Evolutionary conservation across 371 early-diverging fungal genomes (phyloP).

Genomic region (Syncephalastrum contaminatum): DNA sequence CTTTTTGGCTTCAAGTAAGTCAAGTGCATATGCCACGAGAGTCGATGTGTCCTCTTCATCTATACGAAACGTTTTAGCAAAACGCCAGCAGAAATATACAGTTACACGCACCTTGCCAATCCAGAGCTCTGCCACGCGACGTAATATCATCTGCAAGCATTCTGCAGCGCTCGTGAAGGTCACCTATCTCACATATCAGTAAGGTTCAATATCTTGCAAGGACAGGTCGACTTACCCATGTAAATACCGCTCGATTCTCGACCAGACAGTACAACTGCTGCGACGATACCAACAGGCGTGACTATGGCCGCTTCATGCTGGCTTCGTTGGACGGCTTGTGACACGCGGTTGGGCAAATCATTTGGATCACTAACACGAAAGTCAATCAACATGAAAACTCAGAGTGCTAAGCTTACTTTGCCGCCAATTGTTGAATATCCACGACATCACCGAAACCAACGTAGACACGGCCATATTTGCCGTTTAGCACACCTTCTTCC

Average conservation of each 20-base stretch:
- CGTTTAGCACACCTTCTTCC: slow-evolving; percentile 29
- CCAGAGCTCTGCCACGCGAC: slow-evolving; percentile 40
- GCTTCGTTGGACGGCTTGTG: slow-evolving; percentile 32
- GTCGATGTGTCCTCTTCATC: slow-evolving; percentile 42
- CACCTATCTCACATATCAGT: background rate
- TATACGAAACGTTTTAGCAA: slow-evolving; percentile 1
- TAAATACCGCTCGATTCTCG: slow-evolving; percentile 32
- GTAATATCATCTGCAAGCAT: slow-evolving; percentile 5
- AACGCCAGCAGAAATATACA: too few relatives aligned
- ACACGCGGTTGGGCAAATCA: slow-evolving; percentile 1
- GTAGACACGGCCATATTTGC: slow-evolving; percentile 47
- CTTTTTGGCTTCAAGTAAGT: slow-evolving; percentile 35
- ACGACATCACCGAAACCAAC: slow-evolving; percentile 41
- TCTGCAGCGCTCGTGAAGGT: background rate
- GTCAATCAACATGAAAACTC: background rate
- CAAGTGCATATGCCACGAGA: slow-evolving; percentile 36
- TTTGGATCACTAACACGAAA: background rate
- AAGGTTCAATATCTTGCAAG: too few relatives aligned
- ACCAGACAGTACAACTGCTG: slow-evolving; percentile 45
- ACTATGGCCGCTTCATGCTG: slow-evolving; percentile 38
- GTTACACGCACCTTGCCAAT: slow-evolving; percentile 38
- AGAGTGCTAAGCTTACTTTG: background rate
- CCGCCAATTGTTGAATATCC: slow-evolving; percentile 17
- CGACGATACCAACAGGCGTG: slow-evolving; percentile 43
- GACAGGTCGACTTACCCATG: slow-evolving; percentile 20